phyloP scores from a whole-genome alignment of 2,329 filamentous ascomycete genomes.

The Ceratocystis smalleyi region DNA sequence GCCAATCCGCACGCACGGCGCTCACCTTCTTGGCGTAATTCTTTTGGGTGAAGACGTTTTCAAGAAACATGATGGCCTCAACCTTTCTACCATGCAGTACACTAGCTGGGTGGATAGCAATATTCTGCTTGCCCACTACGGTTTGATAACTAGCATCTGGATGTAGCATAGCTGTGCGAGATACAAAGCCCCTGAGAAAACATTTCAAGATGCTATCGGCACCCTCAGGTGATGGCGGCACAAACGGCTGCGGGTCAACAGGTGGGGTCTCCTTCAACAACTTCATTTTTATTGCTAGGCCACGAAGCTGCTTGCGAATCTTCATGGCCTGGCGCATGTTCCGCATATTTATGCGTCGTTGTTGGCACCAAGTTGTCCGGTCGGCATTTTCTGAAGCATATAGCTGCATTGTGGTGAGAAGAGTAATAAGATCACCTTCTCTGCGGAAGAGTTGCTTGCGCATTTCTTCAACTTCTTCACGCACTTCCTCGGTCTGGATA shows the following conservation, averaged over 20 bases:
- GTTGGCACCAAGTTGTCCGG: constrained; percentile 42
- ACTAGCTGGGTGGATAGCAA: constrained; percentile 48
- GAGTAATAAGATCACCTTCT: constrained; percentile 50
- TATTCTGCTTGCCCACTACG: constrained; percentile 41
- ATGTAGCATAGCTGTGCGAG: constrained; percentile 44
- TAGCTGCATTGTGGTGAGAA: constrained; percentile 46
- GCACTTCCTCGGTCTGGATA: constrained; percentile 40
- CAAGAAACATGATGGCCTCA: constrained; percentile 53
- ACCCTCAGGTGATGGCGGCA: constrained; percentile 37
- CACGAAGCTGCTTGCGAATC: constrained; percentile 45
- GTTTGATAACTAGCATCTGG: constrained; percentile 48
- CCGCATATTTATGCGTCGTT: constrained; percentile 39
- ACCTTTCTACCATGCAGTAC: constrained; percentile 46
- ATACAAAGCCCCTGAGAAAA: constrained; percentile 46
- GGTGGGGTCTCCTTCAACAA: constrained; percentile 31
- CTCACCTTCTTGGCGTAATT: constrained; percentile 54
- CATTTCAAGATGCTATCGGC: constrained; percentile 42
- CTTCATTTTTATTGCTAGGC: constrained; percentile 37
- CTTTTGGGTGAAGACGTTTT: constrained; percentile 50
- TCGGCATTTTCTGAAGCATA: constrained; percentile 42
- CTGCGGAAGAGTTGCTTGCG: constrained; percentile 44
- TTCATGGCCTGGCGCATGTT: constrained; percentile 49
- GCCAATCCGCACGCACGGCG: constrained; percentile 44
- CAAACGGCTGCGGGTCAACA: constrained; percentile 41
- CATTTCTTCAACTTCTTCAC: constrained; percentile 36